A percentile compares a stretch with the other conserved stretches of the same genome.
Evolutionary conservation across 2,329 filamentous ascomycete genomes (phyloP).

Genomic region (Colletotrichum navitas): DNA sequence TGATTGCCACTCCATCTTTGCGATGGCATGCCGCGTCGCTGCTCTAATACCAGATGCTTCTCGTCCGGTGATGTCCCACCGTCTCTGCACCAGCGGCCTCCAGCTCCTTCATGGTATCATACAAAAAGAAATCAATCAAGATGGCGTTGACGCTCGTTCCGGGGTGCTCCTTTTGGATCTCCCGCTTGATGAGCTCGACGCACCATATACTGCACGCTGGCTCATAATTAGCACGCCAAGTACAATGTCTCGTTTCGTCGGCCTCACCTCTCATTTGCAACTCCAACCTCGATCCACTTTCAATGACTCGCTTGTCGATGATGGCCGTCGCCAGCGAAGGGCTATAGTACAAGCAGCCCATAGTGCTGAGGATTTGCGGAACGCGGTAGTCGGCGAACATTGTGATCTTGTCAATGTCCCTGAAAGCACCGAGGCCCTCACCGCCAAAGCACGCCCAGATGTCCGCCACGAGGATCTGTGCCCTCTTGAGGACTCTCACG

Average conservation of each 20-base stretch:
- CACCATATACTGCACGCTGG: constrained; percentile 94
- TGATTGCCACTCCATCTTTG: neutral
- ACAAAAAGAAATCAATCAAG: constrained; percentile 96
- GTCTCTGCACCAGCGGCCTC: constrained; percentile 73
- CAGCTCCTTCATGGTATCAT: constrained; percentile 91
- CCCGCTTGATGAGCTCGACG: constrained; percentile 86
- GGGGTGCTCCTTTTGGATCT: constrained; percentile 82
- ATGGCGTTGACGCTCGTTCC: constrained; percentile 85
- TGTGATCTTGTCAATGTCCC: constrained; percentile 94
- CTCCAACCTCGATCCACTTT: constrained; percentile 83
- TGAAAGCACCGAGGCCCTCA: constrained; percentile 81
- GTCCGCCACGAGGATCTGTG: constrained; percentile 96
- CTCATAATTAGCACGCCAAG: constrained; percentile 1
- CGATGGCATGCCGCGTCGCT: neutral
- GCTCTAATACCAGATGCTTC: constrained; percentile 91
- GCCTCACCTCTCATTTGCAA: constrained; percentile 82
- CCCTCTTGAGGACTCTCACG: constrained; percentile 90
- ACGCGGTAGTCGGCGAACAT: constrained; percentile 99
- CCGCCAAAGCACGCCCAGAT: constrained; percentile 96
- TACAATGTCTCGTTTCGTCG: neutral
- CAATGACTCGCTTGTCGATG: constrained; percentile 71
- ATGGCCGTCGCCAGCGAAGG: constrained; percentile 82
- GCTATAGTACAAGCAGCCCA: constrained; percentile 87
- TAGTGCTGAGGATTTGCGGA: constrained; percentile 88
- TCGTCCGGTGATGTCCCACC: constrained; percentile 87